A percentile compares a stretch with the other conserved stretches of the same genome.
Conservation (phyloP, 1,284 basidiomycete genomes). For the Xerocomus minutiporus region DNA sequence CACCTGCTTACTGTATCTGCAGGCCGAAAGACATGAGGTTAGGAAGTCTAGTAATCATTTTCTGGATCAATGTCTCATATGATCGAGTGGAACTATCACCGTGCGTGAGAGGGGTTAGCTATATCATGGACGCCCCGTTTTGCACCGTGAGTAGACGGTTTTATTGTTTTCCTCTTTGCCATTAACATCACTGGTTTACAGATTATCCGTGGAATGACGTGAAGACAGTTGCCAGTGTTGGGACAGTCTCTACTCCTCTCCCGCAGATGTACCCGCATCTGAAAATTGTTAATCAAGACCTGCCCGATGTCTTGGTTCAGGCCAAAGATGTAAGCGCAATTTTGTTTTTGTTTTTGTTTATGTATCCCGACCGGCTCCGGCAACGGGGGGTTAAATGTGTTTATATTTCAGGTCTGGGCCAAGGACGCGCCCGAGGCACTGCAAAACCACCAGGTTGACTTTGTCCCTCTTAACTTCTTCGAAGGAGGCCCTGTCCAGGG, state of each 20-base stretch:
- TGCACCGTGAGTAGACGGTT: conserved; percentile 21
- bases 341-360: conserved; percentile 5
- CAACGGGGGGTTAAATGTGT: background rate
- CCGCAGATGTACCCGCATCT: conserved; percentile 39
- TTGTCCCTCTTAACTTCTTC: conserved; percentile 46
- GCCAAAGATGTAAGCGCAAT: conserved; percentile 21
- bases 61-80: background rate
- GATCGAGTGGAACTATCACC: conserved; percentile 18
- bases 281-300: conserved; percentile 44
- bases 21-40: conserved; percentile 16
- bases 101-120: conserved; percentile 22
- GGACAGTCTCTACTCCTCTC: conserved; percentile 32
- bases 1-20: background rate
- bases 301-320: conserved; percentile 35
- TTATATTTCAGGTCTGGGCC: background rate
- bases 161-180: background rate
- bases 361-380: no score
- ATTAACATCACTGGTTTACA: conserved; percentile 1
- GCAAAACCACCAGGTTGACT: conserved; percentile 33
- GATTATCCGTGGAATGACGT: conserved; percentile 45
- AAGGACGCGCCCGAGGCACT: conserved; percentile 33
- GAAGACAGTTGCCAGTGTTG: conserved; percentile 38
- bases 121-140: conserved; percentile 22
- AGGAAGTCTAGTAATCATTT: no score
- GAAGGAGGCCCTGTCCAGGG: conserved; percentile 36